phyloP scores from a whole-genome alignment of 306 rosid species.

The Delonix regia region DNA sequence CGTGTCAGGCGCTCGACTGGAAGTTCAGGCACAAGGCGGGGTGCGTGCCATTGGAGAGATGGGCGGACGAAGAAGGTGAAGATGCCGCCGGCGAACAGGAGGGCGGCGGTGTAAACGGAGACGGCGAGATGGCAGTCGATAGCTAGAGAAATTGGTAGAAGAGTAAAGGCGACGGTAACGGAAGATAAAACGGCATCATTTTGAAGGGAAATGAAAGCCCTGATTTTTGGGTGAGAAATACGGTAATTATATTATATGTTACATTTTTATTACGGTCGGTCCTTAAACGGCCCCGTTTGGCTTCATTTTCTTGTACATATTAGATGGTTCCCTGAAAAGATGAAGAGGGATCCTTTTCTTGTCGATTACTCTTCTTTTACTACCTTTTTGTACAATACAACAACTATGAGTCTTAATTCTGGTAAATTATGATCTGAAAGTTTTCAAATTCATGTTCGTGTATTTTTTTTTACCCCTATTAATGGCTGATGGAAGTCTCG shows the following conservation, averaged over 20 bases:
- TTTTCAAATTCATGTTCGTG: neutral
- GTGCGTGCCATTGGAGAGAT: conserved; percentile 72
- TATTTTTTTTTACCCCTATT: too few relatives aligned
- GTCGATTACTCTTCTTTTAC: neutral
- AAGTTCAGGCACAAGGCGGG: conserved; percentile 84
- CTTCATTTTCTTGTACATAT: conserved; percentile 23
- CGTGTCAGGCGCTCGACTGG: conserved; percentile 99
- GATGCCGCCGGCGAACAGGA: conserved; percentile 32
- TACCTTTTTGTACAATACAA: neutral
- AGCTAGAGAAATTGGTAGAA: conserved; percentile 39
- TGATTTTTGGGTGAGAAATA: conserved; percentile 18
- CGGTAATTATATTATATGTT: conserved; percentile 8
- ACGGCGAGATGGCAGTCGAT: conserved; percentile 35
- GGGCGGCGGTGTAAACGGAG: conserved; percentile 45
- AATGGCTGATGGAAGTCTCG: neutral
- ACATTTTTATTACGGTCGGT: conserved; percentile 22
- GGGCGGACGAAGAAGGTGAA: conserved; percentile 66
- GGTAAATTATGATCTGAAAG: conserved; percentile 25
- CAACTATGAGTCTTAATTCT: conserved; percentile 42
- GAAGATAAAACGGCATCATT: neutral
- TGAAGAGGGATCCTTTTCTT: conserved; percentile 10
- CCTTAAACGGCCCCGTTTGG: conserved; percentile 19
- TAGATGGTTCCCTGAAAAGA: neutral
- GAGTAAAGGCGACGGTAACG: conserved; percentile 35
- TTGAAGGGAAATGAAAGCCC: conserved; percentile 23